Conservation (phyloP, 2,329 filamentous ascomycete genomes). For the Cryphonectria nitschkei region DNA sequence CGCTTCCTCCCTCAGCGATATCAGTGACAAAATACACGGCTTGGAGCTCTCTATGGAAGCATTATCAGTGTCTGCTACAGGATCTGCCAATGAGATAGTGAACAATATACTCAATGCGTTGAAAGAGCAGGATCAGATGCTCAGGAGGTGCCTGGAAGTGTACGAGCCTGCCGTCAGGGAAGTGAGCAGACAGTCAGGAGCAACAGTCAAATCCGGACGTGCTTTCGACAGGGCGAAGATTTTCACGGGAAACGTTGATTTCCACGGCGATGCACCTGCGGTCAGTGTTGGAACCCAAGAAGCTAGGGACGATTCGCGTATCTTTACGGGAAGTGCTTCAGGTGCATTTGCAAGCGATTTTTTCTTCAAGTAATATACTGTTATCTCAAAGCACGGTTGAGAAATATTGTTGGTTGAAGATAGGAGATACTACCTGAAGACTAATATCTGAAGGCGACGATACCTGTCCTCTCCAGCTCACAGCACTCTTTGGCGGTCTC, state of each 20-base stretch:
- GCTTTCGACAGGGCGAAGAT: not conserved
- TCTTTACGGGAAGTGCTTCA: not conserved
- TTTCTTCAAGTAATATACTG: not conserved
- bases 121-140: not conserved
- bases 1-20: not conserved
- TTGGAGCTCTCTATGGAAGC: constrained; percentile 6
- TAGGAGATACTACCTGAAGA: not conserved
- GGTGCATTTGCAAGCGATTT: not conserved
- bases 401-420: not conserved
- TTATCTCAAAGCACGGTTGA: not conserved
- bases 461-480: constrained; percentile 29
- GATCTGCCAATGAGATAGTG: not conserved
- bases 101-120: not conserved
- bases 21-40: not conserved
- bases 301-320: not conserved
- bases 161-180: constrained; percentile 12
- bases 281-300: not conserved
- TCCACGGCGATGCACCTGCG: not conserved
- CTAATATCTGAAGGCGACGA: constrained; percentile 30
- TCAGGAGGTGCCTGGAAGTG: constrained; percentile 1
- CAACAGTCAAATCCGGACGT: constrained; percentile 3
- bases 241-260: constrained; percentile 11
- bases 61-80: not conserved
- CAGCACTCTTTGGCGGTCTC: constrained; percentile 29
- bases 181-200: not conserved